A percentile compares a stretch with the other conserved stretches of the same genome.
phyloP scores from a whole-genome alignment of 2,329 filamentous ascomycete genomes.

The Aaosphaeria arxii region DNA sequence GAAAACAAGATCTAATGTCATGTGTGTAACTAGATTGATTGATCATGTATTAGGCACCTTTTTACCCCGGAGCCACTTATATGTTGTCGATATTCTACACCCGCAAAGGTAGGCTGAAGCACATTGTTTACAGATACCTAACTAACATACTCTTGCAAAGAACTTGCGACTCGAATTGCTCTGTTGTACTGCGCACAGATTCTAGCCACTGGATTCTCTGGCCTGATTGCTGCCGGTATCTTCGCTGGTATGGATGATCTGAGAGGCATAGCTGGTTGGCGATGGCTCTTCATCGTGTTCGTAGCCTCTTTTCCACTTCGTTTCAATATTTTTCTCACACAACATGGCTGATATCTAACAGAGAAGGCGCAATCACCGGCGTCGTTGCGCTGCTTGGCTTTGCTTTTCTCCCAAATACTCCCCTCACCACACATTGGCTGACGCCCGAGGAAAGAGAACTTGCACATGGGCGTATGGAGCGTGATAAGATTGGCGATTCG shows the following conservation, averaged over 20 bases:
- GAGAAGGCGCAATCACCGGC: slow-evolving; percentile 21
- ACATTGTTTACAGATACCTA: slow-evolving; percentile 57
- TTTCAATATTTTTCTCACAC: not conserved
- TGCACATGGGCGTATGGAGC: slow-evolving; percentile 35
- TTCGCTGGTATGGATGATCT: slow-evolving; percentile 10
- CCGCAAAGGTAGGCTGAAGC: slow-evolving; percentile 51
- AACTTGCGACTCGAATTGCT: slow-evolving; percentile 36
- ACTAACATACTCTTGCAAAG: slow-evolving; percentile 25
- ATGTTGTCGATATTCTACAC: slow-evolving; percentile 67
- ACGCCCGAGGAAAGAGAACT: slow-evolving; percentile 44
- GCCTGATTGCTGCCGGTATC: slow-evolving; percentile 34
- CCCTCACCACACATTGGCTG: slow-evolving; percentile 45
- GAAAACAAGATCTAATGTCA: too few species aligned
- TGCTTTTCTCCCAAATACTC: slow-evolving; percentile 25
- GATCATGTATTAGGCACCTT: slow-evolving; percentile 19
- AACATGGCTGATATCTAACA: not conserved
- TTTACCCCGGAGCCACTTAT: slow-evolving; percentile 61
- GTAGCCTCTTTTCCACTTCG: not conserved
- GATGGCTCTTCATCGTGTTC: slow-evolving; percentile 25
- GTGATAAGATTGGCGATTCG: slow-evolving; percentile 49
- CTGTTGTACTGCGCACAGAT: slow-evolving; percentile 30
- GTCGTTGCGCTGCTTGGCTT: slow-evolving; percentile 27
- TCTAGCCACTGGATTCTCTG: slow-evolving; percentile 34
- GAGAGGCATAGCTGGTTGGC: slow-evolving; percentile 20
- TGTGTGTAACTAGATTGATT: not conserved